phyloP scores from a whole-genome alignment of 1,284 basidiomycete species.

The Sutorius eximius region DNA sequence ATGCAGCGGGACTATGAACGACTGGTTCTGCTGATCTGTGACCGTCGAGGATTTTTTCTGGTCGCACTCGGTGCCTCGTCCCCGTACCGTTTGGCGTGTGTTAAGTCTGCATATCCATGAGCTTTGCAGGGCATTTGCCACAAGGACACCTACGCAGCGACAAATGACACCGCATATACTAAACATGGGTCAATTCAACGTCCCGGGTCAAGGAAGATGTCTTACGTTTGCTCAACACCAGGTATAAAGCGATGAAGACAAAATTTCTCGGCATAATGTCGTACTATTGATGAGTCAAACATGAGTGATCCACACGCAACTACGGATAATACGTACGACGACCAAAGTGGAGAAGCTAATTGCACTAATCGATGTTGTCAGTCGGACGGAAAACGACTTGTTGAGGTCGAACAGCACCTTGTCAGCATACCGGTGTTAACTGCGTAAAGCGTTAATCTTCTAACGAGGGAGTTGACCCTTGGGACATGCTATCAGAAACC shows the following conservation, averaged over 20 bases:
- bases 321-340: conserved; percentile 42
- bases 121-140: not conserved
- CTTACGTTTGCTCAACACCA: conserved; percentile 65
- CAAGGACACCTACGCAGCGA: conserved; percentile 54
- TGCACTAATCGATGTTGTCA: conserved; percentile 40
- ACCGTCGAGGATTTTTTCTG: conserved; percentile 28
- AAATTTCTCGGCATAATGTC: conserved; percentile 56
- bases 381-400: not conserved
- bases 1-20: conserved; percentile 10
- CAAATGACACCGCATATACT: conserved; percentile 70
- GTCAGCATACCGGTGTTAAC: conserved; percentile 56
- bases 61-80: conserved; percentile 44
- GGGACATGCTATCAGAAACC: not conserved
- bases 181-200: conserved; percentile 2
- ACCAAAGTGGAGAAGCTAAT: conserved; percentile 58
- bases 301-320: not conserved
- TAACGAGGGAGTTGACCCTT: conserved; percentile 63
- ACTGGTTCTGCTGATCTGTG: not conserved
- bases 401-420: conserved; percentile 39
- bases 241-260: conserved; percentile 59
- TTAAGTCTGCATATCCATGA: conserved; percentile 42
- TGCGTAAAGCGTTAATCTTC: conserved; percentile 51
- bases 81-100: conserved; percentile 45
- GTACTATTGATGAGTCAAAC: conserved; percentile 41
- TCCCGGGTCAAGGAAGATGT: not conserved